phyloP scores from a whole-genome alignment of 2,329 filamentous ascomycete genomes.

The Didymosphaeria variabile region DNA sequence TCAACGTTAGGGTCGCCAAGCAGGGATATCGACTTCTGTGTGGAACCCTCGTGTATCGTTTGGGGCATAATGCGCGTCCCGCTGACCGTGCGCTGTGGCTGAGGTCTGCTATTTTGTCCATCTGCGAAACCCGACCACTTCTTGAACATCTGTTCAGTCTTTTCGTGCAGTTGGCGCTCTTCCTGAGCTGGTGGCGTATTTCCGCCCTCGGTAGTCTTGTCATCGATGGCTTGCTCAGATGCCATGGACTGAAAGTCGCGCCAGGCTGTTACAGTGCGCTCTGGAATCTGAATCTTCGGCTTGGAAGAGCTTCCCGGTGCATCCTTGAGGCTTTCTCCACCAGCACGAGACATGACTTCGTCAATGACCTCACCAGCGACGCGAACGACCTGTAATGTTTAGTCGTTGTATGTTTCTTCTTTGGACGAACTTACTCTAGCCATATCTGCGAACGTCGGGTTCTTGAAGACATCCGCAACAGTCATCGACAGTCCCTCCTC shows the following conservation, averaged over 20 bases:
- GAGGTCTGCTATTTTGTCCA: constrained; percentile 17
- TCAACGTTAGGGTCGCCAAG: constrained; percentile 46
- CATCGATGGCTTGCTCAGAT: constrained; percentile 35
- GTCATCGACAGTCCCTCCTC: constrained; percentile 46
- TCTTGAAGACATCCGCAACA: constrained; percentile 47
- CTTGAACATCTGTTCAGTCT: constrained; percentile 32
- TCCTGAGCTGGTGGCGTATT: constrained; percentile 23
- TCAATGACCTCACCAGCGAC: constrained; percentile 47
- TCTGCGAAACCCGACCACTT: constrained; percentile 37
- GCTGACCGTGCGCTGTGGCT: constrained; percentile 24
- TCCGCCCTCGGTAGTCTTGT: constrained; percentile 26
- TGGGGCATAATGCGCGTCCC: constrained; percentile 31
- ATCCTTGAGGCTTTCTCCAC: constrained; percentile 32
- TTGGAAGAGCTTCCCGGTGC: constrained; percentile 26
- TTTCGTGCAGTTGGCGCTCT: constrained; percentile 16
- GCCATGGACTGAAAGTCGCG: constrained; percentile 43
- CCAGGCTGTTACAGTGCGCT: constrained; percentile 35
- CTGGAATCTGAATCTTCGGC: constrained; percentile 22
- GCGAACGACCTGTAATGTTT: constrained; percentile 38
- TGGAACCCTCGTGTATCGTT: constrained; percentile 39
- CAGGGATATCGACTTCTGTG: constrained; percentile 38
- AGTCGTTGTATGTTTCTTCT: constrained; percentile 10
- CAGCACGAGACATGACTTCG: constrained; percentile 45
- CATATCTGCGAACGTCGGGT: constrained; percentile 46
- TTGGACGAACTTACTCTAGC: constrained; percentile 30